phyloP scores from a whole-genome alignment of 495 filamentous ascomycete species.

The Staphylotrichum longicolle region DNA sequence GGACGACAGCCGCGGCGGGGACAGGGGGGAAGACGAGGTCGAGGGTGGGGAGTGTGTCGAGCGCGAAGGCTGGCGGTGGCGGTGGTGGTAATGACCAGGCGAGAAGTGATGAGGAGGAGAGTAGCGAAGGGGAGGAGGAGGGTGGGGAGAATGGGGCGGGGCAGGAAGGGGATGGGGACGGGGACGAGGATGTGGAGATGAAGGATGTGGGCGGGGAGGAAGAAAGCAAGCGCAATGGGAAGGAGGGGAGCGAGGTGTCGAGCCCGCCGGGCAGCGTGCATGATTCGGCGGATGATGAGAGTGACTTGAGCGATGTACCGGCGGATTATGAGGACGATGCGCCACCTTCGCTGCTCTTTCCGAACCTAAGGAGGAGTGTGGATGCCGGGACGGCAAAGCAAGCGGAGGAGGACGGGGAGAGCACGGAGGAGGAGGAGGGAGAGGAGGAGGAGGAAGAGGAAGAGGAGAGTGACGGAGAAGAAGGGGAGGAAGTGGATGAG shows the following conservation, averaged over 20 bases:
- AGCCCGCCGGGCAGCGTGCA: constrained; percentile 60
- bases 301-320: constrained; percentile 70
- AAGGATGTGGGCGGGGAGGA: constrained; percentile 33
- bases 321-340: constrained; percentile 50
- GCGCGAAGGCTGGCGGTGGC: constrained; percentile 32
- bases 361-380: constrained; percentile 41
- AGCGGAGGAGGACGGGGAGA: constrained; percentile 11
- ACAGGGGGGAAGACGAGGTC: constrained; percentile 28
- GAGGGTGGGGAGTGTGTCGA: constrained; percentile 42
- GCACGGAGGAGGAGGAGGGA: constrained; percentile 18
- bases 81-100: not conserved
- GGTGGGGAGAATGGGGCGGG: constrained; percentile 23
- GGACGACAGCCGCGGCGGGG: not conserved
- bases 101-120: constrained; percentile 24
- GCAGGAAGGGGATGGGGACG: constrained; percentile 16
- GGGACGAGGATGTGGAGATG: constrained; percentile 34
- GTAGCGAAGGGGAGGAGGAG: constrained; percentile 27
- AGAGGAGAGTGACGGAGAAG: constrained; percentile 27
- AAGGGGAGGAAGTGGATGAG: constrained; percentile 29
- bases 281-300: constrained; percentile 78
- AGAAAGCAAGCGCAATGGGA: constrained; percentile 22
- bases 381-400: constrained; percentile 24
- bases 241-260: constrained; percentile 34
- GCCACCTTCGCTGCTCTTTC: constrained; percentile 46
- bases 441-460: constrained; percentile 33